These are phyloP conservation scores for Lentinula aciculospora DNA, from an alignment of 768 basidiomycete genomes.

Conservation along the genomic window DNA sequence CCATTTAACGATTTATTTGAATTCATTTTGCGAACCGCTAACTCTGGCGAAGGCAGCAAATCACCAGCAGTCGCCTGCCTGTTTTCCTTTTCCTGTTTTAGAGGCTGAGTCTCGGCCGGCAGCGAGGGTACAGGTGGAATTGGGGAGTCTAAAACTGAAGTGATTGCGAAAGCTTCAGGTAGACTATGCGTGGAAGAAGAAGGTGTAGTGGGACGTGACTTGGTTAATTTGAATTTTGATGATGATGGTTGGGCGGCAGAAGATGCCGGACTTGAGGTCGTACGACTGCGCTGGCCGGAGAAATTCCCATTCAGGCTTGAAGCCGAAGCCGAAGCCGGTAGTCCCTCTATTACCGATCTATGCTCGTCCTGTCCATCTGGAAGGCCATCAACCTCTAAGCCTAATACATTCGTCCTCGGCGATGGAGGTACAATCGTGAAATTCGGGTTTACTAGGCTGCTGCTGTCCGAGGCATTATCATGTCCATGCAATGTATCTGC, in stretches of 20 bases:
- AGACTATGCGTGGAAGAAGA: constrained; percentile 1
- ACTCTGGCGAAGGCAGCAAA: background rate
- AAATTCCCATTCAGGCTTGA: background rate
- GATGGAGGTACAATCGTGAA: constrained; percentile 4
- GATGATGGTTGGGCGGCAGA: background rate
- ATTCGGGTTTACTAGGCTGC: constrained; percentile 1
- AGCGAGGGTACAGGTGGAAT: background rate
- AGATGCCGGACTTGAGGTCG: background rate
- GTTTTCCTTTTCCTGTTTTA: background rate
- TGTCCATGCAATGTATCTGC: background rate
- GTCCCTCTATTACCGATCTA: background rate
- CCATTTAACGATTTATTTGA: constrained; percentile 2
- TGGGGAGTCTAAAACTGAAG: background rate
- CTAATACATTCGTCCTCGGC: background rate
- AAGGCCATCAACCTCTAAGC: background rate
- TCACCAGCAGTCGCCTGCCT: background rate
- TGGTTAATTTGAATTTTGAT: background rate
- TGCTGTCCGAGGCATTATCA: background rate
- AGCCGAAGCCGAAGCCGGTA: constrained; percentile 2
- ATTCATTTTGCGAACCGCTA: background rate
- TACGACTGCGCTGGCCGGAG: background rate
- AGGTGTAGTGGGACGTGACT: constrained; percentile 7
- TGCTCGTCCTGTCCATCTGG: background rate
- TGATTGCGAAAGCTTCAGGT: background rate
- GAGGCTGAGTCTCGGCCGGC: background rate